Conservation (phyloP, 2,329 filamentous ascomycete species). For the Cercospora brassicicola region DNA sequence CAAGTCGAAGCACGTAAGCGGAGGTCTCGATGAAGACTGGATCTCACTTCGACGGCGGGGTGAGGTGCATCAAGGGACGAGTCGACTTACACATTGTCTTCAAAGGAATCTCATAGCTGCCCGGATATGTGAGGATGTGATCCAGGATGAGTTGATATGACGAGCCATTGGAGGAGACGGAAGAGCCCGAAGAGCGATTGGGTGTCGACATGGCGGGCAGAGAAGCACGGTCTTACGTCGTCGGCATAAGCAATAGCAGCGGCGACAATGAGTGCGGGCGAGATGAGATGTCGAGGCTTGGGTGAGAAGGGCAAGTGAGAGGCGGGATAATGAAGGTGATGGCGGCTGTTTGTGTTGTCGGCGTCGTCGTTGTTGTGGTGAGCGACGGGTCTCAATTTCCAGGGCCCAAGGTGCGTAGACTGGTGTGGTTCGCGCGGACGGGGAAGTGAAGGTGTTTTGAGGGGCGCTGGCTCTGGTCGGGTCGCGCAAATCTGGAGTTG, state of each 20-base stretch:
- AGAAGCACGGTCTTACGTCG: background rate
- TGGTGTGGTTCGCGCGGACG: background rate
- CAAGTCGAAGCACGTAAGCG: background rate
- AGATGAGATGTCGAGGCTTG: background rate
- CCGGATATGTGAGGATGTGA: slow-evolving; percentile 61
- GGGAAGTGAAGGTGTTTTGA: background rate
- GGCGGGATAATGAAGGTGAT: background rate
- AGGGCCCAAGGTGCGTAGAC: background rate
- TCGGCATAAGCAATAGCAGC: slow-evolving; percentile 11
- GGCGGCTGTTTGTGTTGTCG: background rate
- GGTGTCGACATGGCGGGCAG: slow-evolving; percentile 19
- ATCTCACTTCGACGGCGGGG: too few species aligned
- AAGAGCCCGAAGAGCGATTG: slow-evolving; percentile 32
- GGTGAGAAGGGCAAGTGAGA: slow-evolving; percentile 6
- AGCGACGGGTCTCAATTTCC: background rate
- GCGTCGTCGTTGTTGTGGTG: background rate
- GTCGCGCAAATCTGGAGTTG: background rate
- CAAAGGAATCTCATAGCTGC: slow-evolving; percentile 64
- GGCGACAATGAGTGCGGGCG: background rate
- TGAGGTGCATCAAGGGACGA: background rate
- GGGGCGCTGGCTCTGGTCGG: background rate
- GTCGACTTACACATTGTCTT: slow-evolving; percentile 57
- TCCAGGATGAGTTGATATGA: slow-evolving; percentile 53
- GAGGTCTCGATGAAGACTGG: too few species aligned
- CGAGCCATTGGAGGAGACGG: slow-evolving; percentile 45